Conservation (phyloP, 2,329 filamentous ascomycete genomes). For the Calonectria fujianensis region DNA sequence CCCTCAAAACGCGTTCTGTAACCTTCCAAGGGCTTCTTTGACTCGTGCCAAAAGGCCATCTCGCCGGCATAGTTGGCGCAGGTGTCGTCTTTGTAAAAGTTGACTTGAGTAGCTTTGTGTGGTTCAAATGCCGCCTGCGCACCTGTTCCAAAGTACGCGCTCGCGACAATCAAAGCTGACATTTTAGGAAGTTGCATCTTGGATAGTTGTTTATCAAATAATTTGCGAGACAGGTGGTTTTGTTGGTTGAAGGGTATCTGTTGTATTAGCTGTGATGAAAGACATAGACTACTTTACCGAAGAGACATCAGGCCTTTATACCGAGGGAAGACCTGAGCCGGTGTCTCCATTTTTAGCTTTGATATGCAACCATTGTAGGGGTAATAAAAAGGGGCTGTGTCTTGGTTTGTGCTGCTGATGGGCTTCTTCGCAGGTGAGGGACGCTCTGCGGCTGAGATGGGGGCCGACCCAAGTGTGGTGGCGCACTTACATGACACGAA, state of each 20-base stretch:
- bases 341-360: not conserved
- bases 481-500: not conserved
- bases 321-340: too few relatives aligned
- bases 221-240: not conserved
- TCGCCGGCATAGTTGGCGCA: slow-evolving; percentile 6
- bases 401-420: not conserved
- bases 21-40: not conserved
- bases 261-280: not conserved
- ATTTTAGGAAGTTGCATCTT: not conserved
- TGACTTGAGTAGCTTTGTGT: not conserved
- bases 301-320: not conserved
- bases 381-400: not conserved
- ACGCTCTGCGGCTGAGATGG: not conserved
- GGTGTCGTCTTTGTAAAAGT: slow-evolving; percentile 4
- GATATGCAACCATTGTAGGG: too few relatives aligned
- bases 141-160: slow-evolving; percentile 9
- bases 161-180: not conserved
- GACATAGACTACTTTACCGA: not conserved
- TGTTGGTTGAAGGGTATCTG: not conserved
- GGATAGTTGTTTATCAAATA: not conserved
- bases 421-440: not conserved
- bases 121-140: not conserved
- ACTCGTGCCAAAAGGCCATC: slow-evolving; percentile 7
- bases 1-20: not conserved
- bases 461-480: not conserved